These are phyloP conservation scores for Alternaria viburni DNA, from an alignment of 2,329 filamentous ascomycete genomes.

Conservation along the genomic window DNA sequence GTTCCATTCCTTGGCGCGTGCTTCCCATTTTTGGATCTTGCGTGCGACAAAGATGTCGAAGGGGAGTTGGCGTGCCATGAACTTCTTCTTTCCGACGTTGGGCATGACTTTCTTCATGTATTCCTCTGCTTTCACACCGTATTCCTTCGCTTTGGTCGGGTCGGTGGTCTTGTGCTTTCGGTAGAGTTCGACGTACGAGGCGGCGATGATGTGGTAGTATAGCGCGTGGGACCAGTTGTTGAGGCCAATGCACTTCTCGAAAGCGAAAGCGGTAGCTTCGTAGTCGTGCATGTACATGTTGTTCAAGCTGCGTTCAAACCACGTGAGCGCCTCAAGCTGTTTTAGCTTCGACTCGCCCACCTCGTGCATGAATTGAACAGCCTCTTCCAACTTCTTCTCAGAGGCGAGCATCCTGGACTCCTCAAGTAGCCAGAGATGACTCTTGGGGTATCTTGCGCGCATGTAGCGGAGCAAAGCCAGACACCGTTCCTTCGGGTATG, in stretches of 20 bases:
- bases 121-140: constrained; percentile 64
- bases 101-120: constrained; percentile 74
- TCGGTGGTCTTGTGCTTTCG: constrained; percentile 59
- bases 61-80: constrained; percentile 88
- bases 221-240: constrained; percentile 91
- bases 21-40: constrained; percentile 89
- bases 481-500: constrained; percentile 74
- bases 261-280: constrained; percentile 73
- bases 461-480: constrained; percentile 72
- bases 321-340: constrained; percentile 83
- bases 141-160: constrained; percentile 52
- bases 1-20: constrained; percentile 70
- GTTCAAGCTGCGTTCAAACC: constrained; percentile 82
- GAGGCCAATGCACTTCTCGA: constrained; percentile 60
- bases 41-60: constrained; percentile 85
- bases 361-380: constrained; percentile 68
- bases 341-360: constrained; percentile 75
- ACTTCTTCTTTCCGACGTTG: constrained; percentile 81
- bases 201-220: constrained; percentile 87
- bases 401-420: constrained; percentile 79
- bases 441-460: constrained; percentile 79
- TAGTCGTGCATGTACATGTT: constrained; percentile 82
- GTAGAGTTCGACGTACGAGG: constrained; percentile 81
- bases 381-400: constrained; percentile 69
- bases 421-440: constrained; percentile 85